Percentiles rank a stretch among this genome's conserved stretches.
Evolutionary conservation across 2,329 filamentous ascomycete genomes (phyloP).

Genomic region (Beauveria asiatica): DNA sequence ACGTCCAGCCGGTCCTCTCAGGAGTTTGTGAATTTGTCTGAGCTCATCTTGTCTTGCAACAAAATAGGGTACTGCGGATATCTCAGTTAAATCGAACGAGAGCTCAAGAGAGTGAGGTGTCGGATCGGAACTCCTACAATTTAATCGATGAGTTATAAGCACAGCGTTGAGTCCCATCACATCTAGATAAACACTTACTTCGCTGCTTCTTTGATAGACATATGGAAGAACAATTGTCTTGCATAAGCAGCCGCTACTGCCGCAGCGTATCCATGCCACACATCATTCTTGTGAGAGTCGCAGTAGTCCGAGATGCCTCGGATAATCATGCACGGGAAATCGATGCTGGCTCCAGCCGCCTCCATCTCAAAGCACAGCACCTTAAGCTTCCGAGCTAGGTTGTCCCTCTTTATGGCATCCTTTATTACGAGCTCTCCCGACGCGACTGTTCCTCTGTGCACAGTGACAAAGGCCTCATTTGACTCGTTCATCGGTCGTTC

Average conservation of each 20-base stretch:
- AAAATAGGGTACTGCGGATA: neutral
- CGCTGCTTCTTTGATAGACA: slow-evolving; percentile 7
- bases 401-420: slow-evolving; percentile 13
- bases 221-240: slow-evolving; percentile 13
- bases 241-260: slow-evolving; percentile 13
- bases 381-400: slow-evolving; percentile 6
- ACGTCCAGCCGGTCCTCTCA: slow-evolving; percentile 17
- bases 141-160: neutral
- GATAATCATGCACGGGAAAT: slow-evolving; percentile 14
- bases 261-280: slow-evolving; percentile 12
- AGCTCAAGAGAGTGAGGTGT: neutral
- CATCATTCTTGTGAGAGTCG: slow-evolving; percentile 14
- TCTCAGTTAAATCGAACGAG: neutral
- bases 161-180: neutral
- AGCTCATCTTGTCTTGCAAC: neutral
- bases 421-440: slow-evolving; percentile 14
- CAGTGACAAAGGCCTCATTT: slow-evolving; percentile 7
- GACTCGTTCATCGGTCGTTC: slow-evolving; percentile 9
- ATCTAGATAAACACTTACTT: neutral
- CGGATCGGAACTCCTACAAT: neutral
- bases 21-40: neutral
- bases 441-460: slow-evolving; percentile 16
- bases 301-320: slow-evolving; percentile 16
- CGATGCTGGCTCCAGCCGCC: slow-evolving; percentile 12
- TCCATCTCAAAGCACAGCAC: slow-evolving; percentile 17